Conservation (phyloP, 2,329 filamentous ascomycete species). For the Beauveria asiatica region DNA sequence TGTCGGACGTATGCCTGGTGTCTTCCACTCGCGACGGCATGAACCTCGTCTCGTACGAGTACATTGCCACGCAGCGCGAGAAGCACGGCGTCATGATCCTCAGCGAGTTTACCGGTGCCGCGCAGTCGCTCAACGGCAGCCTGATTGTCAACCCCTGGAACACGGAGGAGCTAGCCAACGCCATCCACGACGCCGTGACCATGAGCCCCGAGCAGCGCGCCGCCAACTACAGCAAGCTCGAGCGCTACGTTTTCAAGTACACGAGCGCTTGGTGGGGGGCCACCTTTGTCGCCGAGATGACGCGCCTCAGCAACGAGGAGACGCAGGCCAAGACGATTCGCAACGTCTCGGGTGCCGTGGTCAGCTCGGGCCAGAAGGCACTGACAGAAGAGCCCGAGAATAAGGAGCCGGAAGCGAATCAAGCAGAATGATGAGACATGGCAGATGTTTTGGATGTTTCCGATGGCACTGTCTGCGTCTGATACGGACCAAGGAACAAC, state of each 20-base stretch:
- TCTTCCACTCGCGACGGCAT: conserved; percentile 96
- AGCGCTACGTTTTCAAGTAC: conserved; percentile 95
- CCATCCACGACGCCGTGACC: conserved; percentile 92
- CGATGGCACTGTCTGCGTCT: background rate
- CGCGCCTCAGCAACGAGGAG: conserved; percentile 36
- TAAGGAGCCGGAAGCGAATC: background rate
- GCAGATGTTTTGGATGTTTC: background rate
- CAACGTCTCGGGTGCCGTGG: conserved; percentile 32
- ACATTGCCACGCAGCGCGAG: conserved; percentile 87
- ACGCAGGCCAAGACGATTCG: conserved; percentile 31
- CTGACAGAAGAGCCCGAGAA: background rate
- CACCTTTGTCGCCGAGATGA: conserved; percentile 81
- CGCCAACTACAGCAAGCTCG: conserved; percentile 82
- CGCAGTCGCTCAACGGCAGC: conserved; percentile 87
- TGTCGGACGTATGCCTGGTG: conserved; percentile 86
- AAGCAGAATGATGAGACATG: background rate
- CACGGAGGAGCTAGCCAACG: conserved; percentile 86
- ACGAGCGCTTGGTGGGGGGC: conserved; percentile 96
- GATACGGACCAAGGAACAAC: background rate
- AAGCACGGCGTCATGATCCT: conserved; percentile 90
- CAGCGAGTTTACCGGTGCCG: conserved; percentile 92
- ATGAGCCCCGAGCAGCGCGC: conserved; percentile 86
- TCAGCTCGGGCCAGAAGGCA: conserved; percentile 14
- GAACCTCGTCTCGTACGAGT: conserved; percentile 98
- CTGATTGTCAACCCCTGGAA: conserved; percentile 98